Evolutionary conservation across 306 rosid genomes (phyloP), one percentile per base, ranked within the genome.

Genomic region (Acacia confusa): DNA sequence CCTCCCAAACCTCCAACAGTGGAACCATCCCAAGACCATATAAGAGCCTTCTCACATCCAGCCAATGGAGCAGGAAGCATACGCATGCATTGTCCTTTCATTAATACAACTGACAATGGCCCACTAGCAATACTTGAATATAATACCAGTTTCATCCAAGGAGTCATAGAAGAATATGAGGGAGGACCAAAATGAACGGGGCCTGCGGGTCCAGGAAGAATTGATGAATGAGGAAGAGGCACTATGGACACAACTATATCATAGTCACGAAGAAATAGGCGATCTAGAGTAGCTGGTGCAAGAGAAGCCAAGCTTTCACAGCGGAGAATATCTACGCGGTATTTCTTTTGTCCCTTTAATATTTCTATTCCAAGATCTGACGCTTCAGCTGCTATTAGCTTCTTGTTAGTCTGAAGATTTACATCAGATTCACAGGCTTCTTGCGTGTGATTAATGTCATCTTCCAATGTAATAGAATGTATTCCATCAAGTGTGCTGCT

Each of bases 271-370:
- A 82, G 83, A 87, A 92, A 94, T 83, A 95, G 75, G 58, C 97
- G 92, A 83, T 93, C 85, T 76, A 93, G 90, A 60, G 99, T 91
- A 77, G 90, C 91, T 17, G 94, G 88, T 70, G 98, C 80, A 83
- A 93, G 99, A 78, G 98, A 93, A 57, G 98, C 99, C 93, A 95
- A 86, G 84, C 98, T 92, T 85, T 95, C 99, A 88, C 94, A 93
- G 58, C 97, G 98, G 77, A 95, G 97, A 80, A 95, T 88, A 85
- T 95, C 96, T 74, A 95, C 97, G 61, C 83, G 92, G 53, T 89
- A 95, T 75, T 92, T 89, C 90, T 81, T 93, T 92, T 30, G 89
- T 87, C 72, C 85, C 83, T 83, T 88, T 63, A 82, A 36, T 47
- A 76, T 43, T 88, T 92, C 97, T 80, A 79, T 84, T 83, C 87